Evolutionary conservation across 306 rosid species (phyloP).

Genomic region (Prunus kanzakura): DNA sequence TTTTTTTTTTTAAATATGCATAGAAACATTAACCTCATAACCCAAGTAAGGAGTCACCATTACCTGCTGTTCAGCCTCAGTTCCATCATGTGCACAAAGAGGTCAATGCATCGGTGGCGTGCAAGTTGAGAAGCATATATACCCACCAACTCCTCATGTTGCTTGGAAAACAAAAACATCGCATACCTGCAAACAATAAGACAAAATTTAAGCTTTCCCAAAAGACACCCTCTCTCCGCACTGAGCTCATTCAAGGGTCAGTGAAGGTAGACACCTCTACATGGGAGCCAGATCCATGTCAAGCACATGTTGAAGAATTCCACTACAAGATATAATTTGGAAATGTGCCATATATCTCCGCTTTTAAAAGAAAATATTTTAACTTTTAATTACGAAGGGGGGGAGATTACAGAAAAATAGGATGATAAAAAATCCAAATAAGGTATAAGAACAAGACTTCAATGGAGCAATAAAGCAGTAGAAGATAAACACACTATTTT

Average conservation of each 20-base stretch:
- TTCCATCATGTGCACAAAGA: conserved; percentile 98
- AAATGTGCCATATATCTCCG: neutral
- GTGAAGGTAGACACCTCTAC: neutral
- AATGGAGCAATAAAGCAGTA: neutral
- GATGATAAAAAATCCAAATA: neutral
- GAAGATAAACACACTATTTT: neutral
- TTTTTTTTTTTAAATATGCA: neutral
- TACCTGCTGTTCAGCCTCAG: conserved; percentile 91
- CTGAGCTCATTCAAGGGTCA: neutral
- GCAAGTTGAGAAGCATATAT: conserved; percentile 98
- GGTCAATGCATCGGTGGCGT: conserved; percentile 82
- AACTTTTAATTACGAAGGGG: neutral
- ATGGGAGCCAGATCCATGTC: neutral
- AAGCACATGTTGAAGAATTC: neutral
- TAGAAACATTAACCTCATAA: neutral
- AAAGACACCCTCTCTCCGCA: neutral
- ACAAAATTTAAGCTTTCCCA: neutral
- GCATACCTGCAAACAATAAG: conserved; percentile 65
- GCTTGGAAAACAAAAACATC: conserved; percentile 89
- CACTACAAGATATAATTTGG: neutral
- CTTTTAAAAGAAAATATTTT: neutral
- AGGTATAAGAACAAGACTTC: neutral
- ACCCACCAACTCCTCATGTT: conserved; percentile 95
- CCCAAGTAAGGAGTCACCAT: conserved; percentile 12
- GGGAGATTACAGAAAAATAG: neutral